Evolutionary conservation across 192 early-diverging fungal genomes (phyloP).

Genomic region (Umbelopsis isabellina): DNA sequence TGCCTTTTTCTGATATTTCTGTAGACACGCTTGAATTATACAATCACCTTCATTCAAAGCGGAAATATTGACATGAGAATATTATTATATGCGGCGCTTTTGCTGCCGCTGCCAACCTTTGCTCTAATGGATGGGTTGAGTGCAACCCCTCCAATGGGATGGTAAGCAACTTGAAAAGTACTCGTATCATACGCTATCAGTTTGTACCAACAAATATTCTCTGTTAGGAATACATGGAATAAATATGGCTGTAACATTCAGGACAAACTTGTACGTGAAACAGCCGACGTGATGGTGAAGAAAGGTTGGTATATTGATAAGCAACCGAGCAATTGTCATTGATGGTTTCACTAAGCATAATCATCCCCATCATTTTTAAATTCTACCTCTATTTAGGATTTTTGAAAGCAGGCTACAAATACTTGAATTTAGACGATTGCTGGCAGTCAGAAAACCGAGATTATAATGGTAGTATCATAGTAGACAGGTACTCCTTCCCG

Average conservation of each 20-base stretch:
- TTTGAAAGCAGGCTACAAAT: constrained; percentile 49
- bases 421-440: constrained; percentile 60
- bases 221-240: constrained; percentile 8
- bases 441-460: constrained; percentile 53
- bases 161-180: background rate
- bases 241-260: constrained; percentile 16
- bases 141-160: constrained; percentile 7
- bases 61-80: background rate
- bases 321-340: background rate
- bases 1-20: background rate
- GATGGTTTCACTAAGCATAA: background rate
- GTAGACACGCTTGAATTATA: no score
- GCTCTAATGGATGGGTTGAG: constrained; percentile 9
- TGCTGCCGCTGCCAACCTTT: background rate
- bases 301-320: background rate
- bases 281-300: constrained; percentile 6
- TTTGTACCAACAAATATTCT: background rate
- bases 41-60: no score
- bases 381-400: constrained; percentile 27
- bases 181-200: background rate
- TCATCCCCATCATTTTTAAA: background rate
- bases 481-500: constrained; percentile 52
- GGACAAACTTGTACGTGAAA: background rate
- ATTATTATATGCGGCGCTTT: background rate
- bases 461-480: constrained; percentile 29